Base-by-base conservation (phyloP, 108 stramenopile genomes). In the Skeletonema potamos region DNA sequence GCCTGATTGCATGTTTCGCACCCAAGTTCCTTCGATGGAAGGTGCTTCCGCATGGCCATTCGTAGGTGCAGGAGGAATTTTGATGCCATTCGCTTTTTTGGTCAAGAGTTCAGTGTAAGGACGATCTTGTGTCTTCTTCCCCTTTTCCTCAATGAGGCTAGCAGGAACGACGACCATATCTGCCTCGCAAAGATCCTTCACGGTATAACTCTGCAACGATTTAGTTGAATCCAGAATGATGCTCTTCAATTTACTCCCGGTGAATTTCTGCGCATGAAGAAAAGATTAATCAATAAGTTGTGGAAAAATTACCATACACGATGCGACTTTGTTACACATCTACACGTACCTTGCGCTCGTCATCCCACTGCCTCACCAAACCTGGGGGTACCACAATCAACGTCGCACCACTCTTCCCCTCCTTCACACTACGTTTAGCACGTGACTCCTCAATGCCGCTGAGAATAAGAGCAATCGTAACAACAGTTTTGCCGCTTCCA, bases 401-500 rank as follows among this genome's bases (percentile, higher is more conserved):
- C 13, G 89, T 82, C 18, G 89, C 89, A 17, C 81, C 73, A 55
- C 76, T 83, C 55, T 37, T 67, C 27, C 68, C 65, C 27, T 64
- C 57, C 10, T 70, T 54, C 18, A 75, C 22, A 12, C 59, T 70
- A 8, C 82, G 36, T 4, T 63, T 59, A 3, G 69, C 51, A 20
- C 84, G 70, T 18, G 88, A 77, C 27, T 64, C 61, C 66, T 77
- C 64, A 15, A 81, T 37, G 8, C 77, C 82, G 28, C 64, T 44
- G 10, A 91, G 65, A 61, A 91, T 88, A 34, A 88, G 58, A 9
- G 85, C 89, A 70, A 91, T 88, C 4, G 84, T 71, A 18, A 91
- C 76, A 1, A 91, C 89, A 11, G 89, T 91, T 54, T 91, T 91
- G 28, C 89, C 89, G 48, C 82, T 78, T 22, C 89, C 89, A 64